Conservation (phyloP, 331 rosid species). For the Rhamnella rubrinervis region DNA sequence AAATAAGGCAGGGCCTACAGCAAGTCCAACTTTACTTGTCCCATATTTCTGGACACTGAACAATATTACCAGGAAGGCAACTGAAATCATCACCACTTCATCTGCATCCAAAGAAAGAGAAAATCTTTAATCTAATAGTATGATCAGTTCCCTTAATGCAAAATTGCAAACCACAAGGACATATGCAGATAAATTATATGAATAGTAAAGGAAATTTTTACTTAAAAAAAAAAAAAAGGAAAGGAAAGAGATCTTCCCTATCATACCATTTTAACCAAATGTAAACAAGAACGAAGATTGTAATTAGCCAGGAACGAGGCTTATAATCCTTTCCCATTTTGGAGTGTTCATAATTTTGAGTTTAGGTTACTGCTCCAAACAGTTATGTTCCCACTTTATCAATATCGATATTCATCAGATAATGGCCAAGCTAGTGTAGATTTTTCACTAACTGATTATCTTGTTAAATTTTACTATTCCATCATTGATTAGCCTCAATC, state of each 20-base stretch:
- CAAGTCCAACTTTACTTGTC: slow-evolving; percentile 91
- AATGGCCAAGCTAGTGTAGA: no score
- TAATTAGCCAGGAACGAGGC: no score
- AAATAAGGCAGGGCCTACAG: slow-evolving; percentile 89
- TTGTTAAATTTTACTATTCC: no score
- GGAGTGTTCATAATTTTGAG: no score
- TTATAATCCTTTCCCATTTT: no score
- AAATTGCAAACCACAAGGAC: no score
- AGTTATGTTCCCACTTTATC: no score
- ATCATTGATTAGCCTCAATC: no score
- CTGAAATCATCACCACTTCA: slow-evolving; percentile 86
- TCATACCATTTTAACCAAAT: background rate
- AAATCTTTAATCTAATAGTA: slow-evolving; percentile 1
- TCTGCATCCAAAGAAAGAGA: slow-evolving; percentile 51
- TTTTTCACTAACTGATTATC: no score
- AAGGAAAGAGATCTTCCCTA: background rate
- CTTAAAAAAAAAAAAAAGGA: background rate
- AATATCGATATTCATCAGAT: no score
- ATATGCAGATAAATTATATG: background rate
- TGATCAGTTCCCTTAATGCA: background rate
- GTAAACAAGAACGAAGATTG: background rate
- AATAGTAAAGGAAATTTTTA: no score
- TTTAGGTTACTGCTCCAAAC: no score
- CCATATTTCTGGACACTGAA: slow-evolving; percentile 95
- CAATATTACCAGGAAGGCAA: slow-evolving; percentile 74